Base-by-base conservation (phyloP, 768 basidiomycete genomes). In the Lactarius evosmus region DNA sequence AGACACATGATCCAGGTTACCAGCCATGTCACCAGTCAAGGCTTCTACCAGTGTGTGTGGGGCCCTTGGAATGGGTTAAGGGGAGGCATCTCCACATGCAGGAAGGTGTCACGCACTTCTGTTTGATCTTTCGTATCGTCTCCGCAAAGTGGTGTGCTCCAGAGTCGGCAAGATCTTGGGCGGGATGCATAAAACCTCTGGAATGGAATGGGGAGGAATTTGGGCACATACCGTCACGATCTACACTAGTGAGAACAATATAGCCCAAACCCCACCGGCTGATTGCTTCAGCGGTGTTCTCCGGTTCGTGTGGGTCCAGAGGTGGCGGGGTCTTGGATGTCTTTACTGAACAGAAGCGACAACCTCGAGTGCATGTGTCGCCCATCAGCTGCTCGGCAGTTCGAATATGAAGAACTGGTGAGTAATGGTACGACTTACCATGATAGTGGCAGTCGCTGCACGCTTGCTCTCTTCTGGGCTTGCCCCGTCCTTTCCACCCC, bases 221-320 rank as follows among this genome's bases (percentile, higher is more conserved):
- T 56, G 11, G 41, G 25, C 25, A 72, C 86, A 67, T 71, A 95
- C 95, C 96, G 75, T 99, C 97, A 66, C 97, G 84, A 73, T 99
- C 95, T 11, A 99, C 97, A 70, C 86, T 95, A 0, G 97, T 99
- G 65, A 99, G 76, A 2, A 99, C 97, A 63, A 99, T 96, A 74
- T 99, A 99, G 1, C 97, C 97, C 58, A 99, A 77, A 4, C 95
- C 95, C 97, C 97, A 99, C 58, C 96, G 85, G 70, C 90, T 91
- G 67, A 99, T 95, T 44, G 97, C 97, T 77, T 98, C 96, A 0
- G 97, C 96, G 2, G 97, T 98, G 73, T 98, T 85, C 78, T 98
- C 97, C 22, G 97, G 97, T 71, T 99, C 97, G 71, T 97, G 94
- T 0, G 91, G 87, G 72, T 99, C 96, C 41, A 99, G 76, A 7